Conservation (phyloP, 306 rosid species). For the Malus domestica region DNA sequence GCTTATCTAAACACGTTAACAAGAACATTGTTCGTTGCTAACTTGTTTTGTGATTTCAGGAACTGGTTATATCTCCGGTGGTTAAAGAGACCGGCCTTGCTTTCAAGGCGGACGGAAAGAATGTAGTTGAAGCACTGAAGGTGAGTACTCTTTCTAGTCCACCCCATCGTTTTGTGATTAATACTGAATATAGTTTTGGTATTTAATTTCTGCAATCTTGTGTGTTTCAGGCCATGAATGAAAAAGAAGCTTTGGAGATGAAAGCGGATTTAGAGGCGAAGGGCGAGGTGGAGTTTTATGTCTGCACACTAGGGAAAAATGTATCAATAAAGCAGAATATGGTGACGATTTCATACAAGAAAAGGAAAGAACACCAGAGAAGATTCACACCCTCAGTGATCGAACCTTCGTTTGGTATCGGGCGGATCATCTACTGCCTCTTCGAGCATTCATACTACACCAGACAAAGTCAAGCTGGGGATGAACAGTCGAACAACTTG, state of each 20-base stretch:
- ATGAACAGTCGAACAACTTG: conserved; percentile 38
- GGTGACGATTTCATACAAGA: conserved; percentile 74
- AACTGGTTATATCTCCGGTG: conserved; percentile 68
- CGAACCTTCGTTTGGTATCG: conserved; percentile 94
- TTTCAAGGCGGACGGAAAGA: conserved; percentile 75
- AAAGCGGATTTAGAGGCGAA: conserved; percentile 60
- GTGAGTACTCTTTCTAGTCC: conserved; percentile 28
- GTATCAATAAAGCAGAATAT: conserved; percentile 55
- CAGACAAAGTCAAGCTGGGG: conserved; percentile 75
- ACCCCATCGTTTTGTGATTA: not conserved
- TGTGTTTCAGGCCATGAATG: conserved; percentile 65
- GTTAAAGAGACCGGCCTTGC: conserved; percentile 81
- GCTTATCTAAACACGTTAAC: not conserved
- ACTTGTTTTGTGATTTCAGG: conserved; percentile 43
- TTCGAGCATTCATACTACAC: conserved; percentile 80
- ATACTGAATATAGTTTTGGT: not conserved
- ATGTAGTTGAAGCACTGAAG: conserved; percentile 88
- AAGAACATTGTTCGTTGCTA: conserved; percentile 11
- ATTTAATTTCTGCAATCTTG: conserved; percentile 7
- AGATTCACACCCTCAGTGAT: conserved; percentile 95
- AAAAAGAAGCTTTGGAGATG: conserved; percentile 79
- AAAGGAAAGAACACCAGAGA: conserved; percentile 74
- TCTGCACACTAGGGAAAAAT: conserved; percentile 61
- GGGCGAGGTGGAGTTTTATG: conserved; percentile 64
- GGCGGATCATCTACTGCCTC: conserved; percentile 87